phyloP scores from a whole-genome alignment of 495 filamentous ascomycete species.

The Penicillium riverlandense region DNA sequence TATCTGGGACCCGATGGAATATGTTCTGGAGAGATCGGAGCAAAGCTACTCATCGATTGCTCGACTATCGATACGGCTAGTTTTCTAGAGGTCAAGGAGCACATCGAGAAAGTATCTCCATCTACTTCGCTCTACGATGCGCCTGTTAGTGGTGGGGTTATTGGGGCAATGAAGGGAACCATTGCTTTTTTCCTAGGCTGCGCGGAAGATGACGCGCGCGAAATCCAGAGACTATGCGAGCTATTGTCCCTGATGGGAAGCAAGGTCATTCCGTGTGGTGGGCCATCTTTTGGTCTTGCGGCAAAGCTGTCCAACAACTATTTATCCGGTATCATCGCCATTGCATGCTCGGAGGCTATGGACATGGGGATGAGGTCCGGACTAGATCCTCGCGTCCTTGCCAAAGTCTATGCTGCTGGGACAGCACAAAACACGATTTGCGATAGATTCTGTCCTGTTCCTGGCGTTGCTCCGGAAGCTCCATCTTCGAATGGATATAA shows the following conservation, averaged over 20 bases:
- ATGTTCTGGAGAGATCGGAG: slow-evolving; percentile 16
- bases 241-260: no score
- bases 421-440: slow-evolving; percentile 44
- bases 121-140: slow-evolving; percentile 32
- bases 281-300: slow-evolving; percentile 41
- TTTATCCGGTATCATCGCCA: slow-evolving; percentile 43
- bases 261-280: slow-evolving; percentile 44
- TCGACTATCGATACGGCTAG: slow-evolving; percentile 39
- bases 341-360: slow-evolving; percentile 46
- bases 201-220: slow-evolving; percentile 13
- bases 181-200: slow-evolving; percentile 44
- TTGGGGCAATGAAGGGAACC: slow-evolving; percentile 41
- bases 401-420: slow-evolving; percentile 39
- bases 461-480: slow-evolving; percentile 40
- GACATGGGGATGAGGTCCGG: slow-evolving; percentile 48
- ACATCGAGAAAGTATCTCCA: slow-evolving; percentile 13
- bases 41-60: slow-evolving; percentile 34
- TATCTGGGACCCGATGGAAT: slow-evolving; percentile 37
- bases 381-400: slow-evolving; percentile 39
- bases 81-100: slow-evolving; percentile 26
- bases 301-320: slow-evolving; percentile 53
- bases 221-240: no score
- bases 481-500: slow-evolving; percentile 41
- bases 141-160: slow-evolving; percentile 37
- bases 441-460: slow-evolving; percentile 45